Conservation (phyloP, 108 stramenopile species). For the Skeletonema potamos region DNA sequence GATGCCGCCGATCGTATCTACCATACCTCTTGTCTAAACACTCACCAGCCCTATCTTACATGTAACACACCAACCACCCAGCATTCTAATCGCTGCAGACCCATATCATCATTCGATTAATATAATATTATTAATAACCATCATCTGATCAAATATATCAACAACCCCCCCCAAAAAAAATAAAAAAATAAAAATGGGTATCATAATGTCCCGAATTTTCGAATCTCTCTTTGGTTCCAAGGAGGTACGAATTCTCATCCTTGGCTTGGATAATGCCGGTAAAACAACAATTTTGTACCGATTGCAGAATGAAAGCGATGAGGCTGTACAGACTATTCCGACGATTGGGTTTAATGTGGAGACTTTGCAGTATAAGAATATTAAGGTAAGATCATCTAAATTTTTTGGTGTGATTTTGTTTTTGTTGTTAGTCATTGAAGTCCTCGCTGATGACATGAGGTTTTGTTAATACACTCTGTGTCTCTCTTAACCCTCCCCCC, state of each 20-base stretch:
- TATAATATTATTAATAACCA: too few relatives aligned
- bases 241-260: constrained; percentile 97
- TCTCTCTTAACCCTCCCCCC: too few relatives aligned
- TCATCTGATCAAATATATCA: background rate
- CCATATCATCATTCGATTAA: too few relatives aligned
- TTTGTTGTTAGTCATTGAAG: background rate
- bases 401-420: background rate
- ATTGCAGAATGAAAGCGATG: constrained; percentile 89
- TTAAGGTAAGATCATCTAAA: constrained; percentile 66
- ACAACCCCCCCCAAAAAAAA: background rate
- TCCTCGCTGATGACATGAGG: too few relatives aligned
- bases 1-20: too few relatives aligned
- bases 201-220: constrained; percentile 92
- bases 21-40: background rate
- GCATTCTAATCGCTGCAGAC: background rate
- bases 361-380: constrained; percentile 99
- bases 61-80: background rate
- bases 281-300: constrained; percentile 98
- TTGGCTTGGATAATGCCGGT: constrained; percentile 98
- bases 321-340: constrained; percentile 98
- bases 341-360: constrained; percentile 99
- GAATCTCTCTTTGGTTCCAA: constrained; percentile 95
- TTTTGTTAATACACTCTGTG: background rate
- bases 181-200: constrained; percentile 78
- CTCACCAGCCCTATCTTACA: background rate